Evolutionary conservation across 225 moss, liverwort and hornwort genomes (phyloP).

Genomic region (Thuidium tamariscinum): DNA sequence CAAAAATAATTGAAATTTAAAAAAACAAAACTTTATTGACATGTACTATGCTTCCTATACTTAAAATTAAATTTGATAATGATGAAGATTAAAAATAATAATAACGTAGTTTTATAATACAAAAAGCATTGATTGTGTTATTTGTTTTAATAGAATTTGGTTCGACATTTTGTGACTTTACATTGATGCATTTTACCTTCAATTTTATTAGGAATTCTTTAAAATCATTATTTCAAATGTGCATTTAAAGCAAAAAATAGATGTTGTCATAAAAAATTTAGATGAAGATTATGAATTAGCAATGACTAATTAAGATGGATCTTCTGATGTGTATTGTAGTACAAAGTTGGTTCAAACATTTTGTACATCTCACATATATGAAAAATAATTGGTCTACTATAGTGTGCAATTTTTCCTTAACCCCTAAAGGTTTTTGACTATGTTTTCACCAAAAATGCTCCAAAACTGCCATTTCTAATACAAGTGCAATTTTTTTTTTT

Average conservation of each 20-base stretch:
- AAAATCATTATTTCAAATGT: not conserved
- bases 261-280: no score
- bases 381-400: not conserved
- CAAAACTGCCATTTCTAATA: no score
- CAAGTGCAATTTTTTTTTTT: no score
- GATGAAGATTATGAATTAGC: no score
- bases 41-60: no score
- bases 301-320: not conserved
- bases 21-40: fast-evolving
- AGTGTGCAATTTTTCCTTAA: not conserved
- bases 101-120: not conserved
- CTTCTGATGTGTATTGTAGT: no score
- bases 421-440: no score
- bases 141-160: not conserved
- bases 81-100: no score
- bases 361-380: fast-evolving
- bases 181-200: not conserved
- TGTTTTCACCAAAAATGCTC: no score
- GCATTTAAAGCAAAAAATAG: fast-evolving
- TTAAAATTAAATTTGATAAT: no score
- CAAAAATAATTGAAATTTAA: not conserved
- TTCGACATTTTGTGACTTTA: not conserved
- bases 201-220: no score
- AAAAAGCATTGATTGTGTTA: not conserved
- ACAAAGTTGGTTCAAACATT: not conserved